Base-by-base conservation (phyloP, 805 yeast species). In the Wickerhamomyces tratensis region DNA sequence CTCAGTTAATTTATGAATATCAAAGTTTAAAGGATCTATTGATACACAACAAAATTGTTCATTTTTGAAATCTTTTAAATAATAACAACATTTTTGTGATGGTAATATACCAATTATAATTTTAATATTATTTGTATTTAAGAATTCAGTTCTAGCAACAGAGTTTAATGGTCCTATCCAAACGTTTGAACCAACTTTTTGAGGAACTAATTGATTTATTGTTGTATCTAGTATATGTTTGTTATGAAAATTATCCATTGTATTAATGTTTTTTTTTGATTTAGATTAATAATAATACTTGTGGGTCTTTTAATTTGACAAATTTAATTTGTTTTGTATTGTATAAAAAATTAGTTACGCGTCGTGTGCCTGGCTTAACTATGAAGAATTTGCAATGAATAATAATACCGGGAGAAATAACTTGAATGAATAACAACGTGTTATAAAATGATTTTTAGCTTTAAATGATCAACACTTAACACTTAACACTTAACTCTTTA, bases 141-240 rank as follows among this genome's bases (percentile, higher is more conserved):
- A 48, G 41, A 68, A 65, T 8, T 57, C 60, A 8, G 51, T 49
- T 49, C 69, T 67, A 1, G 65, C 58, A n/a, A 70, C 52, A 1
- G 68, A 60, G 40, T 68, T 59, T 42, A 70, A 47, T 2, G 78
- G 75, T 2, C 79, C 78, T 30, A 74, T 58, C 61, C 68, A 71
- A 4, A 72, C 53, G 38, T 63, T 57, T 15, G 63, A 62, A 9
- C 65, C 54, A 14, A 74, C 44, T 44, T 58, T 61, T 50, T 72
- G 77, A 4, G 77, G 71, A 35, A 56, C 56, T 10, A 56, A 46
- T 36, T 56, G 61, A 47, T 54, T 51, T 14, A 52, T 47, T 0
- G 58, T 52, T 37, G 42, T 47, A 11, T 57, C 61, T 39, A 56
- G 36, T 1, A 49, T 44, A 42, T 55, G 57, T 39, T 41, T 52